Evolutionary conservation across 805 yeast species (phyloP).

Genomic region (Suhomyces tanzawaensis): DNA sequence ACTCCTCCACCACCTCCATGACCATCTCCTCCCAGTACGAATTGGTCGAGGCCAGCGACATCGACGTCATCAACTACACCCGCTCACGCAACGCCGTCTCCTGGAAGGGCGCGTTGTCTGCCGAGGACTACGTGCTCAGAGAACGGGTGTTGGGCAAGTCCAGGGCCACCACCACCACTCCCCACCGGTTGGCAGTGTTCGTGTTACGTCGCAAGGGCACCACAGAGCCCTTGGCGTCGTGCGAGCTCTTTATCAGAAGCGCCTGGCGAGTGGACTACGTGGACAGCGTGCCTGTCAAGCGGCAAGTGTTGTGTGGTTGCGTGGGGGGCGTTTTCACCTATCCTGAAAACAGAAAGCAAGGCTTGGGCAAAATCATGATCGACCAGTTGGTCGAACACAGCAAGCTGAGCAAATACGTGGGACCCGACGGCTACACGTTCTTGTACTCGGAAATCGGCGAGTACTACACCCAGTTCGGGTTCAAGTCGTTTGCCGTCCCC

Average conservation of each 20-base stretch:
- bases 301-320: constrained; percentile 30
- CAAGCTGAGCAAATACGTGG: constrained; percentile 19
- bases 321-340: constrained; percentile 43
- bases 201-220: constrained; percentile 19
- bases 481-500: constrained; percentile 37
- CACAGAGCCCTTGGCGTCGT: constrained; percentile 26
- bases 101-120: constrained; percentile 37
- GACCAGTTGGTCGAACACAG: constrained; percentile 31
- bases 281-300: constrained; percentile 14
- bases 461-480: constrained; percentile 38
- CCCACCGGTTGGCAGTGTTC: constrained; percentile 22
- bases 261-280: constrained; percentile 23
- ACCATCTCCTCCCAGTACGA: constrained; percentile 9
- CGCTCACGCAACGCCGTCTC: constrained; percentile 31
- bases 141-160: constrained; percentile 30
- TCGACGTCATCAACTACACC: constrained; percentile 28
- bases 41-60: constrained; percentile 20
- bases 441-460: constrained; percentile 46
- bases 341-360: constrained; percentile 35
- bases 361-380: constrained; percentile 39
- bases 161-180: constrained; percentile 16
- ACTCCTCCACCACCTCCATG: too few relatives aligned
- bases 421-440: constrained; percentile 33
- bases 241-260: constrained; percentile 34
- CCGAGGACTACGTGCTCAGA: constrained; percentile 33